Base-by-base conservation (phyloP, 1,284 basidiomycete genomes). In the Tremellales sp. region DNA sequence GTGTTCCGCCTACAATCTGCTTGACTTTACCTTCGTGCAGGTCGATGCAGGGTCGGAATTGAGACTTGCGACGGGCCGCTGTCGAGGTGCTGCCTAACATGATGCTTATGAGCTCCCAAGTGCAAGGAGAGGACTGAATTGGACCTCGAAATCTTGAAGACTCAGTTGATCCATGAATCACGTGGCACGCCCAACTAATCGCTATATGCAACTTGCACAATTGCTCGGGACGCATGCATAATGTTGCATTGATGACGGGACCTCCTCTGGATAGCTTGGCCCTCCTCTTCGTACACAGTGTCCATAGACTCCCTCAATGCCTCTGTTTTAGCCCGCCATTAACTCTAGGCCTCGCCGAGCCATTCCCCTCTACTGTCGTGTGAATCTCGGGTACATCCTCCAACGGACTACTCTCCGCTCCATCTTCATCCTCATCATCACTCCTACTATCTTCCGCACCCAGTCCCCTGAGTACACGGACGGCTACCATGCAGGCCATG, bases 31-130 rank as follows among this genome's bases (percentile, higher is more conserved):
- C 92, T 54, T 85, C 82, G 75, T 98, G 96, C 23, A 99, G 81
- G 74, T 98, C 96, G 64, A 98, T 97, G 73, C 96, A 99, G 11
- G 96, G 96, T 48, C 87, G 81, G 76, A 98, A 98, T 43, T 81
- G 69, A 8, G 72, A 74, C 13, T 17, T 5, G 6, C 33, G 15
- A 4, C 33, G 33, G 15, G 33, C 15, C 15, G 29, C 29, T 8
- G 8, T 15, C 19, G 33, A 6, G 13, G 5, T 36, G 13, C 15
- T 36, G 33, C 15, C 4, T 6, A 17, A 36, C 33, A 36, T 36
- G 5, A 17, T 31, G 13, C 19, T n/a, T 36, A 36, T 6, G 4
- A 15, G n/a, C n/a, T n/a, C n/a, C n/a, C n/a, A n/a, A n/a, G n/a
- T n/a, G n/a, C n/a, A n/a, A n/a, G n/a, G n/a, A n/a, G n/a, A n/a